phyloP scores from a whole-genome alignment of 1,284 basidiomycete species.

The Ganoderma resinaceum region DNA sequence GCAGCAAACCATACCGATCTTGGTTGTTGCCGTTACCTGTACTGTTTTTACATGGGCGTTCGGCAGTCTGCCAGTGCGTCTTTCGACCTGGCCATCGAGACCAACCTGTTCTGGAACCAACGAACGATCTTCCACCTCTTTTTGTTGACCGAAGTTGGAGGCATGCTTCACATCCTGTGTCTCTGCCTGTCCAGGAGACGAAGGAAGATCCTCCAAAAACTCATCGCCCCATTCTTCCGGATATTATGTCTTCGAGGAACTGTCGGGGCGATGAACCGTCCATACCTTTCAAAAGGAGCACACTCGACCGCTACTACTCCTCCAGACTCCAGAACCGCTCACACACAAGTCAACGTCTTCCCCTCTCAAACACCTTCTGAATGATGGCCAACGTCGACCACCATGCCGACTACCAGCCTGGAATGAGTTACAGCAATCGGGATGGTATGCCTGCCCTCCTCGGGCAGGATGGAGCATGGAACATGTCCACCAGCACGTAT shows the following conservation, averaged over 20 bases:
- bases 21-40: background rate
- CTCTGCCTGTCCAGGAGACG: background rate
- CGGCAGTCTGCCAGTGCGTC: background rate
- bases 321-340: background rate
- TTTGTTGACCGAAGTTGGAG: background rate
- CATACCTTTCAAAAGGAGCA: background rate
- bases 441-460: background rate
- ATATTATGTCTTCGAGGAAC: slow-evolving; percentile 2
- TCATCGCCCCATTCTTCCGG: background rate
- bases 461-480: background rate
- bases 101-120: background rate
- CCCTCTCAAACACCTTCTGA: background rate
- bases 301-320: background rate
- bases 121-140: background rate
- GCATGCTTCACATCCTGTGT: background rate
- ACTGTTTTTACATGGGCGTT: background rate
- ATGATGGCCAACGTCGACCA: background rate
- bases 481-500: background rate
- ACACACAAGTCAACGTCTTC: background rate
- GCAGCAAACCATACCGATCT: background rate
- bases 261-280: background rate
- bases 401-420: background rate
- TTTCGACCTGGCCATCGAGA: background rate
- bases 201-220: too few relatives aligned
- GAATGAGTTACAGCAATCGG: background rate